phyloP scores from a whole-genome alignment of 257 asterid genomes.

The Primulina huaijiensis region DNA sequence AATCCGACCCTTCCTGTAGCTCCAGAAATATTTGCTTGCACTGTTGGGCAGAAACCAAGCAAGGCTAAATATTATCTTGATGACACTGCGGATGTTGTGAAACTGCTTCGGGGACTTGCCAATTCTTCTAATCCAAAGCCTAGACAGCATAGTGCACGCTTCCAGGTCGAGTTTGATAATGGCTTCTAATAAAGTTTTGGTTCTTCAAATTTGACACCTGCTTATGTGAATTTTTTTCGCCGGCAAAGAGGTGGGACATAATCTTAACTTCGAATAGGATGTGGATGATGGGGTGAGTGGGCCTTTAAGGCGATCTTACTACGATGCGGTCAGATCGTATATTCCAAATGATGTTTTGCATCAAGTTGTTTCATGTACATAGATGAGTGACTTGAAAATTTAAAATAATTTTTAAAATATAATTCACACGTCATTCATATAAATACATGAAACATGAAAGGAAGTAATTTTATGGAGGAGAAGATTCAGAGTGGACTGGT shows the following conservation, averaged over 20 bases:
- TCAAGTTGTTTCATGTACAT: background rate
- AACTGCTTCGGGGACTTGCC: constrained; percentile 65
- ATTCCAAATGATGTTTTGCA: background rate
- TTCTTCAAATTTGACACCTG: constrained; percentile 24
- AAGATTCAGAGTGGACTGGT: constrained; percentile 3
- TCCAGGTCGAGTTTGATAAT: constrained; percentile 57
- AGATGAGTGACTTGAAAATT: background rate
- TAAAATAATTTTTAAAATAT: too few species aligned
- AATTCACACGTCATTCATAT: background rate
- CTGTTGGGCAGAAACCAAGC: constrained; percentile 96
- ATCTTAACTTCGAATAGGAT: constrained; percentile 35
- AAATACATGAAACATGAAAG: background rate
- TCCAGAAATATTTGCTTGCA: constrained; percentile 83
- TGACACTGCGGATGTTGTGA: constrained; percentile 68
- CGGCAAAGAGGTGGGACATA: constrained; percentile 14
- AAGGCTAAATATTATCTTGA: constrained; percentile 89
- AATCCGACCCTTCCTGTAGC: constrained; percentile 38
- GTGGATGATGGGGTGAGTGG: constrained; percentile 25
- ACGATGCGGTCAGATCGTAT: background rate
- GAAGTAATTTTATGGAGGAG: background rate
- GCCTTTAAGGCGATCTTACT: constrained; percentile 18
- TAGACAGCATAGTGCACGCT: constrained; percentile 31
- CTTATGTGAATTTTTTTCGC: constrained; percentile 23
- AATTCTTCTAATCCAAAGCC: constrained; percentile 63
- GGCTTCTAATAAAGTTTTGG: constrained; percentile 30